Percentiles rank a stretch among this genome's conserved stretches.
Conservation (phyloP, 2,329 filamentous ascomycete genomes). For the Botryotinia calthae region DNA sequence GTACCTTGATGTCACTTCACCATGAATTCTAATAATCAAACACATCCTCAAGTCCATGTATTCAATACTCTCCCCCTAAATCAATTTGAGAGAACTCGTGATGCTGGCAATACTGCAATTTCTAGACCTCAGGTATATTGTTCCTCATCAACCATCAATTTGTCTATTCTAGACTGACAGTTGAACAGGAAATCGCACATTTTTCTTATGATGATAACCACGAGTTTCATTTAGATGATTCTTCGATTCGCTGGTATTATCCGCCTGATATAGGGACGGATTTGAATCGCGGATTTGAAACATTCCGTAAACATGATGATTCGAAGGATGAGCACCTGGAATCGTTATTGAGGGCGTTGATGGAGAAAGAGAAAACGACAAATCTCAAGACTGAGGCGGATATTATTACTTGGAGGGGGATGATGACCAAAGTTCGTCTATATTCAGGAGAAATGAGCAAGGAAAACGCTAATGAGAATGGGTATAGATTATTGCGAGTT, state of each 20-base stretch:
- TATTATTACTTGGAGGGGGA: slow-evolving; percentile 90
- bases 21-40: not conserved
- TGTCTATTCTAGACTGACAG: not conserved
- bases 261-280: slow-evolving; percentile 69
- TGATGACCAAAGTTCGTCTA: slow-evolving; percentile 85
- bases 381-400: slow-evolving; percentile 64
- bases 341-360: slow-evolving; percentile 71
- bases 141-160: slow-evolving; percentile 20
- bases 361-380: slow-evolving; percentile 65
- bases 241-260: slow-evolving; percentile 85
- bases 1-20: not conserved
- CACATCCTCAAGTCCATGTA: not conserved
- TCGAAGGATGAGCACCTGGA: slow-evolving; percentile 83
- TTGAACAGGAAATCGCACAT: slow-evolving; percentile 73
- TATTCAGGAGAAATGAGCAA: not conserved
- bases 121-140: not conserved
- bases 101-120: not conserved
- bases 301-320: slow-evolving; percentile 80
- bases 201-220: slow-evolving; percentile 93
- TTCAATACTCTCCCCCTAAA: slow-evolving; percentile 3
- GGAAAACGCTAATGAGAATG: not conserved
- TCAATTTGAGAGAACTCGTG: slow-evolving; percentile 11
- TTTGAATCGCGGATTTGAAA: slow-evolving; percentile 76
- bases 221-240: slow-evolving; percentile 70
- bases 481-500: slow-evolving; percentile 74